Evolutionary conservation across 139 green algal genomes (phyloP).

Genomic region (Nannochloris sp.): DNA sequence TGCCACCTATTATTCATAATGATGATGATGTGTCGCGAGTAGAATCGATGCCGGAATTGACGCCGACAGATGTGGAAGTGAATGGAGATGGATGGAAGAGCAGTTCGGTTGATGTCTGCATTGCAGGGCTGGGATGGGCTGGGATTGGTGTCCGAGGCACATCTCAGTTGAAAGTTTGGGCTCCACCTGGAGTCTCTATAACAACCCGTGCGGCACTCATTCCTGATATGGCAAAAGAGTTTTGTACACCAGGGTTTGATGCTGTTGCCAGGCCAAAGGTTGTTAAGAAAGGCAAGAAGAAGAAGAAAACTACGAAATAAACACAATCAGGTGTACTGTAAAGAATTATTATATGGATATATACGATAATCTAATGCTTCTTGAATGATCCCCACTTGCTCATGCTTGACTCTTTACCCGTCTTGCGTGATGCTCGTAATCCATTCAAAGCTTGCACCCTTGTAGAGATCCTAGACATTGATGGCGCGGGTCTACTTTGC

Average conservation of each 20-base stretch:
- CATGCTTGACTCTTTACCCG: too few species aligned
- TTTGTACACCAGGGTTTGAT: conserved; percentile 77
- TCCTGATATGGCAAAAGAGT: conserved; percentile 61
- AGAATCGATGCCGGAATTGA: conserved; percentile 26
- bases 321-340: not conserved
- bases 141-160: conserved; percentile 61
- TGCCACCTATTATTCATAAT: conserved; percentile 40
- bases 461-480: too few species aligned
- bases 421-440: too few species aligned
- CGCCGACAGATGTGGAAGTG: conserved; percentile 40
- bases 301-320: not conserved
- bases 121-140: conserved; percentile 86
- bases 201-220: conserved; percentile 77
- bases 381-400: too few species aligned
- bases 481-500: too few species aligned
- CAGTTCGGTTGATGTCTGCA: conserved; percentile 47
- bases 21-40: not conserved
- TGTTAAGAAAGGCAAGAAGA: conserved; percentile 11
- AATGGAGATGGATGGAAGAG: conserved; percentile 33
- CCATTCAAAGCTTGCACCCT: too few species aligned
- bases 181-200: conserved; percentile 60
- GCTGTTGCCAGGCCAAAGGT: conserved; percentile 19
- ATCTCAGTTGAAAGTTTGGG: conserved; percentile 73
- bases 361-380: too few species aligned
- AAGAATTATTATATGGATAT: too few species aligned